Conservation (phyloP, 441 rosid species). For the Mallotus repandus region DNA sequence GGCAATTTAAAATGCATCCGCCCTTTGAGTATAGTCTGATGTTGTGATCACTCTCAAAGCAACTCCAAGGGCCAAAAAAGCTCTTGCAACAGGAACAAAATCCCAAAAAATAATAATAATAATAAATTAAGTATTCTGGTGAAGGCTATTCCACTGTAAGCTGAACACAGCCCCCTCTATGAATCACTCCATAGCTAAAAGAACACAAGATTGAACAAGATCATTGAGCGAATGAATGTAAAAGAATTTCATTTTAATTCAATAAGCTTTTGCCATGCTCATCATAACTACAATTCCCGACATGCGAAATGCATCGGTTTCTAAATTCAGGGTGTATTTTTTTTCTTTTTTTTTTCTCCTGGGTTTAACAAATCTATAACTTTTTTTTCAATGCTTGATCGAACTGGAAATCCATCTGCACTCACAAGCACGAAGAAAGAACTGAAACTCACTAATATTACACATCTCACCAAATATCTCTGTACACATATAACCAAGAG, state of each 20-base stretch:
- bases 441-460: slow-evolving; percentile 46
- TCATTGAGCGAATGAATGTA: slow-evolving; percentile 27
- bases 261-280: slow-evolving; percentile 43
- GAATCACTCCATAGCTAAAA: not conserved
- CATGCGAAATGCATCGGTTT: slow-evolving; percentile 40
- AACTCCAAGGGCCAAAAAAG: no score
- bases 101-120: no score
- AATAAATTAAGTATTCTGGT: not conserved
- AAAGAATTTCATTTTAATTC: slow-evolving; percentile 59
- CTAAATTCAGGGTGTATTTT: slow-evolving; percentile 41
- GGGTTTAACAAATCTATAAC: slow-evolving; percentile 44
- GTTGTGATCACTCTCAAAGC: no score
- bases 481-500: slow-evolving; percentile 46
- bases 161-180: not conserved
- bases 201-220: slow-evolving; percentile 2
- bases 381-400: slow-evolving; percentile 37
- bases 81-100: no score
- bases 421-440: slow-evolving; percentile 37
- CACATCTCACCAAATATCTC: slow-evolving; percentile 58
- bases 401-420: slow-evolving; percentile 32
- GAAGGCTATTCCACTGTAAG: not conserved
- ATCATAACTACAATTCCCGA: slow-evolving; percentile 59
- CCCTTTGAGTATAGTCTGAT: no score
- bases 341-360: slow-evolving; percentile 5
- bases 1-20: no score